Conservation (phyloP, 495 filamentous ascomycete species). For the Podospora comata region DNA sequence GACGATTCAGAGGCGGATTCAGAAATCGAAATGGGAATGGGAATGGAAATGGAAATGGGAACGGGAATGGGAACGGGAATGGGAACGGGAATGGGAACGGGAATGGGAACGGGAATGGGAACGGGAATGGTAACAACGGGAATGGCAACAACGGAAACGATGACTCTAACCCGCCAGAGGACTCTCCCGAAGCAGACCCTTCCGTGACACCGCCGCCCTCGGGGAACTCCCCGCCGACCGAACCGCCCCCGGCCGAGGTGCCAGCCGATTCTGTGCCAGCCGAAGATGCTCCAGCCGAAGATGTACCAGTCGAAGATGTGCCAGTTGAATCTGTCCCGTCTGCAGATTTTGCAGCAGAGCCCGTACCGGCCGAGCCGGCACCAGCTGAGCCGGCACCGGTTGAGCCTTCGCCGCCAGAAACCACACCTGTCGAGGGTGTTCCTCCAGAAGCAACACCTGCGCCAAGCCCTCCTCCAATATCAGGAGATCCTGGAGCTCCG, state of each 20-base stretch:
- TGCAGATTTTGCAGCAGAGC: background rate
- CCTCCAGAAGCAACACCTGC: background rate
- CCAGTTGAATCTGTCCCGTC: background rate
- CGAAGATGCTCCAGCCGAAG: background rate
- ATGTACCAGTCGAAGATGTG: background rate
- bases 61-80: slow-evolving; percentile 21
- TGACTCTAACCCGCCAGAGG: background rate
- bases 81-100: slow-evolving; percentile 19
- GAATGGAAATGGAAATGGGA: too few species aligned
- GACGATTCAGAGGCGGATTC: slow-evolving; percentile 18
- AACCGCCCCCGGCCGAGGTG: background rate
- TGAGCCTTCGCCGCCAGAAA: background rate
- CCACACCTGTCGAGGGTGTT: background rate
- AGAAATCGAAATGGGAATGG: slow-evolving; percentile 17
- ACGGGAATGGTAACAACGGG: slow-evolving; percentile 12
- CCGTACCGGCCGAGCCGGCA: background rate
- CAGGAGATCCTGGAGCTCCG: background rate
- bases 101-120: slow-evolving; percentile 18
- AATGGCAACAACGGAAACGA: slow-evolving; percentile 11
- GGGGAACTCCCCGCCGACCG: background rate
- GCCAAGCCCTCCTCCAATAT: background rate
- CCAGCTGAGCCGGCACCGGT: background rate
- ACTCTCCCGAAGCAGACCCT: slow-evolving; percentile 2
- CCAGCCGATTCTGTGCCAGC: background rate
- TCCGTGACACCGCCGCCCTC: slow-evolving; percentile 1